phyloP scores from a whole-genome alignment of 345 rosid genomes.

The Raphanus raphanistrum region DNA sequence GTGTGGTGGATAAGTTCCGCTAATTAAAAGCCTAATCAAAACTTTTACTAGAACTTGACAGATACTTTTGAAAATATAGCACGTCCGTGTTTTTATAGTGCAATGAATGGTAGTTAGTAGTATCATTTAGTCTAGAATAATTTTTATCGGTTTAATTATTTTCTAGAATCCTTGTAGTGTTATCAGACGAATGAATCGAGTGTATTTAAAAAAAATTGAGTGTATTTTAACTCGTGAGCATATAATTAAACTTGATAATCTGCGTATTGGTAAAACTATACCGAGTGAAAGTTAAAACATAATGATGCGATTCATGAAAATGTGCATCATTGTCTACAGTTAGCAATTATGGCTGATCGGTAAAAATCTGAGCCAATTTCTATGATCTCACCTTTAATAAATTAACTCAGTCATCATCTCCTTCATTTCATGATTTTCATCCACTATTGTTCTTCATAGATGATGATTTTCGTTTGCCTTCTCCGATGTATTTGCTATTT shows the following conservation, averaged over 20 bases:
- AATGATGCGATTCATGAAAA: slow-evolving; percentile 39
- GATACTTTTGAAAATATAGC: slow-evolving; percentile 5
- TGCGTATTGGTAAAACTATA: slow-evolving; percentile 6
- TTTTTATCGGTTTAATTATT: background rate
- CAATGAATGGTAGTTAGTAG: slow-evolving; percentile 21
- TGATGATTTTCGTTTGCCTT: slow-evolving; percentile 25
- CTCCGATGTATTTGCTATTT: no score
- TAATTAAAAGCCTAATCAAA: background rate
- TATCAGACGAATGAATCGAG: background rate
- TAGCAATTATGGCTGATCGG: slow-evolving; percentile 28
- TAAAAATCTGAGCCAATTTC: slow-evolving; percentile 10
- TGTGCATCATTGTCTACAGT: slow-evolving; percentile 33
- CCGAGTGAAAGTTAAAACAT: slow-evolving; percentile 21
- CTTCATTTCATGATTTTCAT: slow-evolving; percentile 1
- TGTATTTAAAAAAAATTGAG: slow-evolving; percentile 2
- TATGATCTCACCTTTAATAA: slow-evolving; percentile 23
- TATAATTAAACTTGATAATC: slow-evolving; percentile 19
- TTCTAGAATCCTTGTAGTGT: background rate
- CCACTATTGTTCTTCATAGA: slow-evolving; percentile 37
- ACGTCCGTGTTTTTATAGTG: background rate
- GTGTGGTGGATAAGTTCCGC: background rate
- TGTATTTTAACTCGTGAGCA: slow-evolving; percentile 27
- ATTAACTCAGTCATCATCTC: slow-evolving; percentile 27
- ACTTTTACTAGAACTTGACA: background rate
- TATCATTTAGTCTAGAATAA: background rate